Evolutionary conservation across 805 yeast genomes (phyloP), one percentile per base, ranked within the genome.

Genomic region (Komagataella pseudopastoris): DNA sequence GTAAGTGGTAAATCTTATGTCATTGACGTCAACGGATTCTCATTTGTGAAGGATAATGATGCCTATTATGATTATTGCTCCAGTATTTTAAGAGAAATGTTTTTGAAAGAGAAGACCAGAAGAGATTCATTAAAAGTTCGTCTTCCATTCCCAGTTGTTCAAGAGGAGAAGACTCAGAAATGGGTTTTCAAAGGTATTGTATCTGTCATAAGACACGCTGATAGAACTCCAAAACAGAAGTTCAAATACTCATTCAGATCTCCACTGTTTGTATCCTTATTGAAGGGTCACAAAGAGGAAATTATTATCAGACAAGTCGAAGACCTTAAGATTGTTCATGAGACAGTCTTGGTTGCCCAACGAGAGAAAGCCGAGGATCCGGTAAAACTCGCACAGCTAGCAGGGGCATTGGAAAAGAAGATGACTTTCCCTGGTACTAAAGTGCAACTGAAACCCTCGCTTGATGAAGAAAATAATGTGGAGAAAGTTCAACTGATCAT

Each of bases 211-310:
- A 80, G 99, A 59, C 99, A 93, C 67, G 99, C 98, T 6, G 99
- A 93, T 64, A 79, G 99, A 64, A 93, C 99, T 0, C 99, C 99
- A 14, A 93, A 93, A 65, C 99, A 93, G 69, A 93, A 93, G 65
- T 88, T 93, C 71, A 93, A 93, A 64, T 95, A 88, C 67, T 89
- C 97, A 0, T 93, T 93, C 71, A 83, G 84, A 57, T 83, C 95
- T 2, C 90, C 88, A 5, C 75, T 88, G 8, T 93, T 93, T 62
- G 81, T 89, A 47, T 87, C 93, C 0, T 67, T 93, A 52, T 70
- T 93, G 57, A 91, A 91, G 65, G 98, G 97, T 2, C 96, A 93
- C 62, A 88, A 85, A 58, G 96, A 89, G 61, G 99, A 93, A 62
- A 96, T 93, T 18, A 93, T 93, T 51, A 90, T 93, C 50, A 76